These are phyloP conservation scores for Candida andamanensis DNA, from an alignment of 805 yeast species.

Conservation along the genomic window DNA sequence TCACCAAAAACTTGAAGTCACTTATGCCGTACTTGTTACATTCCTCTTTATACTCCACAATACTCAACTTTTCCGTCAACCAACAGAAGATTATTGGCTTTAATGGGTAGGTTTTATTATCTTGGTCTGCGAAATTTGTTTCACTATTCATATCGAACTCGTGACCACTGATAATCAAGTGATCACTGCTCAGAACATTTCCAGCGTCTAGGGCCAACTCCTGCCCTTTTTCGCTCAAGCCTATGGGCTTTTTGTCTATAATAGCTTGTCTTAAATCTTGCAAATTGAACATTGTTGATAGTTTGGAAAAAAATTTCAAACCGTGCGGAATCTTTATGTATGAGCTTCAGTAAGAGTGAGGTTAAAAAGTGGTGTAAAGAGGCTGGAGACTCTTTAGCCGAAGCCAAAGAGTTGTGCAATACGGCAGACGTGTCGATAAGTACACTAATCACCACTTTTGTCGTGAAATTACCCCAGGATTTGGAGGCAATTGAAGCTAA, in stretches of 20 bases:
- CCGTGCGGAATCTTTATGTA: background rate
- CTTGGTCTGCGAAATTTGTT: constrained; percentile 57
- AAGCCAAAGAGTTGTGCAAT: constrained; percentile 28
- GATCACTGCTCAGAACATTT: constrained; percentile 30
- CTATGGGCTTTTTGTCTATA: constrained; percentile 3
- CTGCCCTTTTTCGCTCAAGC: constrained; percentile 1
- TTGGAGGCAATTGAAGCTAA: constrained; percentile 14
- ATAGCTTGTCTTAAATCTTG: constrained; percentile 8
- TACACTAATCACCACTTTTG: constrained; percentile 18
- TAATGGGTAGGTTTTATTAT: constrained; percentile 43
- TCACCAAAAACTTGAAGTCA: constrained; percentile 76
- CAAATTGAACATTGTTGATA: constrained; percentile 2
- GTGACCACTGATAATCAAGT: constrained; percentile 25
- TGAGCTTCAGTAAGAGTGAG: background rate
- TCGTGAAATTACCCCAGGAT: constrained; percentile 17
- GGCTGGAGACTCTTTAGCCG: constrained; percentile 14
- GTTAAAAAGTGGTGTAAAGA: constrained; percentile 19
- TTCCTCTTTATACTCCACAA: constrained; percentile 75
- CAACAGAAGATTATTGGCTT: constrained; percentile 72
- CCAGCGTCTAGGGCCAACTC: constrained; percentile 1
- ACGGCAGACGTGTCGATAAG: constrained; percentile 29
- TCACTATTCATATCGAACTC: constrained; percentile 33
- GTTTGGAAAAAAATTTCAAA: background rate
- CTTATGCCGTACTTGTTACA: constrained; percentile 61
- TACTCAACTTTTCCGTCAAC: constrained; percentile 64